A percentile compares a stretch with the other conserved stretches of the same genome.
Conservation (phyloP, 495 filamentous ascomycete species). For the Penicillium longicatenatum region DNA sequence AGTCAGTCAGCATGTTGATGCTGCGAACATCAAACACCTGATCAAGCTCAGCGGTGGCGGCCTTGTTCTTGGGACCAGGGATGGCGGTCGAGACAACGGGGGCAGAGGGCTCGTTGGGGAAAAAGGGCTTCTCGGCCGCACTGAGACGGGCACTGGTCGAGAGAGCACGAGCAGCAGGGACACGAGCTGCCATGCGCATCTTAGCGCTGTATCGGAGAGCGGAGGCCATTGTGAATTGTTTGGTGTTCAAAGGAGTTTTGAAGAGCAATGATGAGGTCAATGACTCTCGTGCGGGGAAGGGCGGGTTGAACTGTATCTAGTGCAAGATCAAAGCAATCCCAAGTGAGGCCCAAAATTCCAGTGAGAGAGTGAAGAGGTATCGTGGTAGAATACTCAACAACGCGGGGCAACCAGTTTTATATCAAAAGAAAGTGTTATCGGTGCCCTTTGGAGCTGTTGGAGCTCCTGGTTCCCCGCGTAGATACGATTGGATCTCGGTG, state of each 20-base stretch:
- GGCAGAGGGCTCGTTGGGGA: conserved; percentile 71
- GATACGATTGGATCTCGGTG: conserved; percentile 27
- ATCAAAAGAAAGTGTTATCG: conserved; percentile 21
- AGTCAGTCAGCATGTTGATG: conserved; percentile 90
- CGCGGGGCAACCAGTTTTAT: conserved; percentile 28
- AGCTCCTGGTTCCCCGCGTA: conserved; percentile 27
- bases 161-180: conserved; percentile 41
- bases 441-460: conserved; percentile 11
- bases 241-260: neutral
- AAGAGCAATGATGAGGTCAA: conserved; percentile 6
- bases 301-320: neutral
- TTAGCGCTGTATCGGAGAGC: conserved; percentile 45
- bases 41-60: conserved; percentile 71
- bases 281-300: conserved; percentile 17
- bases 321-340: neutral
- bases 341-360: conserved; percentile 5
- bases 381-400: conserved; percentile 4
- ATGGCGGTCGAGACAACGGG: conserved; percentile 77
- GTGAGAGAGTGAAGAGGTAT: conserved; percentile 1
- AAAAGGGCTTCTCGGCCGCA: conserved; percentile 57
- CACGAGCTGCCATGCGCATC: conserved; percentile 41
- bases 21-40: conserved; percentile 91
- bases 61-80: conserved; percentile 77
- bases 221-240: conserved; percentile 42
- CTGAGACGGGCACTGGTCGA: conserved; percentile 44